Evolutionary conservation across 345 rosid genomes (phyloP).

Genomic region (Dimocarpus longan): DNA sequence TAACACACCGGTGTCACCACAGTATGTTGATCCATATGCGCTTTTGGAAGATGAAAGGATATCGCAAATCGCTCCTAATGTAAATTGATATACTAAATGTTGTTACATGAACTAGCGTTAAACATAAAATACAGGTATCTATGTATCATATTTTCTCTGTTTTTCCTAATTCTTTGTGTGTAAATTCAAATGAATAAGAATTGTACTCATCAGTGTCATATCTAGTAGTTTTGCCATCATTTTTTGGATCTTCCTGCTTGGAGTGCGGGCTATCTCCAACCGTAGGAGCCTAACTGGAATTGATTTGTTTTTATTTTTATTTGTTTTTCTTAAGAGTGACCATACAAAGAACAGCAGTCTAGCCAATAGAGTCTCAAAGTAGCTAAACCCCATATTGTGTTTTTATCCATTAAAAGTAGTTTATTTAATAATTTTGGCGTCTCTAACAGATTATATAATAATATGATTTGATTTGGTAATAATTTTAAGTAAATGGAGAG

Average conservation of each 20-base stretch:
- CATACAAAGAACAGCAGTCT: no score
- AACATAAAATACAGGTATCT: conserved; percentile 15
- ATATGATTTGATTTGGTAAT: no score
- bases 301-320: no score
- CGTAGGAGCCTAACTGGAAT: not conserved
- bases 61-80: conserved; percentile 55
- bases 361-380: no score
- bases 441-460: no score
- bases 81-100: conserved; percentile 41
- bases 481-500: no score
- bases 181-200: conserved; percentile 26
- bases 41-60: conserved; percentile 85
- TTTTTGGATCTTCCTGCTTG: not conserved
- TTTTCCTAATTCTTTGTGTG: conserved; percentile 16
- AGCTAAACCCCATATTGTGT: no score
- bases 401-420: no score
- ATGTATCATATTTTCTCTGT: conserved; percentile 20
- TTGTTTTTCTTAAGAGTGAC: no score
- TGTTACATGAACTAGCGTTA: not conserved
- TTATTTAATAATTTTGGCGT: no score
- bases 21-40: conserved; percentile 63
- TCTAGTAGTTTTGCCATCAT: not conserved
- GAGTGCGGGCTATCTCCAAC: not conserved
- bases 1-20: conserved; percentile 43
- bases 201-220: not conserved